Percentiles rank a stretch among this genome's conserved stretches.
These are phyloP conservation scores for Silene conica DNA, from an alignment of 148 eudicot genomes.

Conservation along the genomic window DNA sequence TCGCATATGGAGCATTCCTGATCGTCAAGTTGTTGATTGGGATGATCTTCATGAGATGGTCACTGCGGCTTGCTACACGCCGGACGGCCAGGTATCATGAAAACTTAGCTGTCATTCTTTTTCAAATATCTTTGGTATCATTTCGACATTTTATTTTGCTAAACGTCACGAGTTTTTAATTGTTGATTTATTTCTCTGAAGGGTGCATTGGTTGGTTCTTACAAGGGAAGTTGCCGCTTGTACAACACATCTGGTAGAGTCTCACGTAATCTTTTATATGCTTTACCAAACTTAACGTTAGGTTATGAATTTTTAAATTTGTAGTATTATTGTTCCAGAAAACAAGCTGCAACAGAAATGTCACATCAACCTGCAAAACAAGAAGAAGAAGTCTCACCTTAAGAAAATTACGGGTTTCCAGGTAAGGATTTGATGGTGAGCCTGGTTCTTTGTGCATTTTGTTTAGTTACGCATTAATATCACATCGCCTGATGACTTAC, in stretches of 20 bases:
- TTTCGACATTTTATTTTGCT: slow-evolving; percentile 4
- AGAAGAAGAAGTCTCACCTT: slow-evolving; percentile 82
- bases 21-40: slow-evolving; percentile 93
- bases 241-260: slow-evolving; percentile 69
- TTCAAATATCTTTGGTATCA: background rate
- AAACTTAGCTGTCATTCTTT: background rate
- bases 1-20: slow-evolving; percentile 97
- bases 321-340: slow-evolving; percentile 28
- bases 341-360: slow-evolving; percentile 68
- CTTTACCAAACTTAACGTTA: background rate
- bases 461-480: background rate
- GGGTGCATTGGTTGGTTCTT: slow-evolving; percentile 94
- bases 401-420: slow-evolving; percentile 95
- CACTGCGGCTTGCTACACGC: slow-evolving; percentile 95
- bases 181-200: slow-evolving; percentile 31
- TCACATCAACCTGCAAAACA: slow-evolving; percentile 75
- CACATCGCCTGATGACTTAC: background rate
- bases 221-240: slow-evolving; percentile 84
- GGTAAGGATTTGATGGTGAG: slow-evolving; percentile 32
- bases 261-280: slow-evolving; percentile 16
- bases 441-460: background rate
- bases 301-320: background rate
- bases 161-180: slow-evolving; percentile 14
- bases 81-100: slow-evolving; percentile 79
- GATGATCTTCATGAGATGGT: slow-evolving; percentile 95